Conservation (phyloP, 257 asterid genomes). For the Phtheirospermum japonicum region DNA sequence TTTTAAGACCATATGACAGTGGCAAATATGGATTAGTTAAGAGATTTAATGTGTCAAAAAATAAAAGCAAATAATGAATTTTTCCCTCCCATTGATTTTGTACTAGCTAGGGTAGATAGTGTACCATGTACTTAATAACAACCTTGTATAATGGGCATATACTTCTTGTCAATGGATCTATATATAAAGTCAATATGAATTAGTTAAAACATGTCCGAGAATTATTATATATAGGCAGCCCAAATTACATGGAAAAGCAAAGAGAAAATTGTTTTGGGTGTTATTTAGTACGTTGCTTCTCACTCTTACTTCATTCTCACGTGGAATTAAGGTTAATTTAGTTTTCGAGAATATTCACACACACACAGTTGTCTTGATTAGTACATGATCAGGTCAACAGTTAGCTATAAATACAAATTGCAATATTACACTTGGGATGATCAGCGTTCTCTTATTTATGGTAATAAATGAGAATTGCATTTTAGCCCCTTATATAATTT, state of each 20-base stretch:
- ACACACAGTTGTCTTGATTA: background rate
- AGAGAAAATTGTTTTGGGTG: background rate
- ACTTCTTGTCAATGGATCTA: background rate
- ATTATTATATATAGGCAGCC: too few relatives aligned
- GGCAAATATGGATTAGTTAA: background rate
- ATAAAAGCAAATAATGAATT: too few relatives aligned
- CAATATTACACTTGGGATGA: too few relatives aligned
- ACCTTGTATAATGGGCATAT: background rate
- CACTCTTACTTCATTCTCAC: background rate
- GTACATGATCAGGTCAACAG: too few relatives aligned
- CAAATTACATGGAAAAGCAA: background rate
- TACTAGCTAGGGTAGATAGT: slow-evolving; percentile 5
- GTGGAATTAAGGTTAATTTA: background rate
- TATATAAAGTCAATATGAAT: background rate
- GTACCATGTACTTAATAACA: background rate
- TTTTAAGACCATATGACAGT: background rate
- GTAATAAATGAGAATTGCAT: too few relatives aligned
- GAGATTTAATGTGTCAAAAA: background rate
- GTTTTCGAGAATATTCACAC: background rate
- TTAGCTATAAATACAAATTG: background rate
- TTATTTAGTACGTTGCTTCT: background rate
- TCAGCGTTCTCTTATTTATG: too few relatives aligned
- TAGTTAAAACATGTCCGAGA: background rate
- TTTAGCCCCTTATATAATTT: too few relatives aligned
- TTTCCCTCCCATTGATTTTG: too few relatives aligned